Evolutionary conservation across 768 basidiomycete species (phyloP), one percentile per base, ranked within the genome.

Genomic region (Thelephora aurantiotincta): DNA sequence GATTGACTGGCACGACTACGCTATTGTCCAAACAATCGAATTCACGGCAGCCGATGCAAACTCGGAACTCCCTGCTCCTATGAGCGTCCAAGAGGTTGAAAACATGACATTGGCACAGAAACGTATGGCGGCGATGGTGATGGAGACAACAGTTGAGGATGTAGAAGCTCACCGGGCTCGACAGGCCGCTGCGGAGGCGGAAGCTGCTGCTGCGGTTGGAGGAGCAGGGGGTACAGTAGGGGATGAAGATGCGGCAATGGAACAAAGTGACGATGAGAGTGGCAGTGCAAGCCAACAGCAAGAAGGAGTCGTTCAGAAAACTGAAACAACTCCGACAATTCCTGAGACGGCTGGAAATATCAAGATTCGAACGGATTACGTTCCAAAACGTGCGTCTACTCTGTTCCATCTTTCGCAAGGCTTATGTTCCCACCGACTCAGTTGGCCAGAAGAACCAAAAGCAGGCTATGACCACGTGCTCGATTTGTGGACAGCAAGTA

Each of bases 1-100:
- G 60, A 97, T 99, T 55, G 96, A 99, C 60, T 99, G 96, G 96
- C 91, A 99, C 58, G 96, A 98, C 60, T 98, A 96, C 66, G 90
- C 92, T 35, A 89, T 96, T 48, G 96, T 97, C 5, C 91, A 97
- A 60, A 96, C 92, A 16, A 92, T 96, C 56, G 96, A 99, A 59
- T 99, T 98, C 59, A 98, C 96, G 13, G 77, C 80, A 33, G 87
- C 85, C 6, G 96, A 99, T 60, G 80, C 88, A 48, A 79, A 80
- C 35, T 78, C 87, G 11, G 93, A 98, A 58, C 71, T 99, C 20
- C 96, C 94, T 11, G 81, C 88, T n/a, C 96, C 96, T 0, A 97
- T 96, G 83, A 92, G 78, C 55, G 78, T 96, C 14, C 81, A 89
- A 56, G 90, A 96, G 59, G 81, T 99, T 11, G 88, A 94, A 67